Evolutionary conservation across 495 filamentous ascomycete genomes (phyloP).

Genomic region (Penicillium cosmopolitanum): DNA sequence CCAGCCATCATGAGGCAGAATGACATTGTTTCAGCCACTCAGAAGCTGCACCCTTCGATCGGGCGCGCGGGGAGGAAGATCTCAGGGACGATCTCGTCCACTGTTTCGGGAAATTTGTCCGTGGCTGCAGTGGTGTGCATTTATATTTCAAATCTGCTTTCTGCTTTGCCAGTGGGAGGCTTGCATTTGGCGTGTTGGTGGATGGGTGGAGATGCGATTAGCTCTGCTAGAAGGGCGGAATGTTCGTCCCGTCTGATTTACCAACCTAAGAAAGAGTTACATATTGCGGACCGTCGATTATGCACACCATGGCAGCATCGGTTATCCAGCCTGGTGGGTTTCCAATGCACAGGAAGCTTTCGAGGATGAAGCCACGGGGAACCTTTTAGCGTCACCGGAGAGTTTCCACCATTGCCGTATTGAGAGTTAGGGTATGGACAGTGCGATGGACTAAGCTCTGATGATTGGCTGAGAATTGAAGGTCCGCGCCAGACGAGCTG

Average conservation of each 20-base stretch:
- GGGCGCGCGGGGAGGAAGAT: slow-evolving; percentile 15
- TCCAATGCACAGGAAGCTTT: slow-evolving; percentile 20
- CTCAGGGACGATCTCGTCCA: slow-evolving; percentile 26
- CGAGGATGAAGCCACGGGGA: slow-evolving; percentile 24
- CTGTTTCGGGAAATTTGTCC: slow-evolving; percentile 34
- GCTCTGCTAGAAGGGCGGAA: slow-evolving; percentile 2
- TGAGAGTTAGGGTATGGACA: slow-evolving; percentile 9
- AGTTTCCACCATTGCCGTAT: slow-evolving; percentile 19
- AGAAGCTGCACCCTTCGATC: slow-evolving; percentile 19
- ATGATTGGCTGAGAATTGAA: slow-evolving; percentile 24
- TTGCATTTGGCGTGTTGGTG: background rate
- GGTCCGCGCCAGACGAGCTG: slow-evolving; percentile 17
- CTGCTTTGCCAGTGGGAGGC: slow-evolving; percentile 11
- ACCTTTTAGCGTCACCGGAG: slow-evolving; percentile 20
- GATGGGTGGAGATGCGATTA: slow-evolving; percentile 3
- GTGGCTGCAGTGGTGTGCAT: slow-evolving; percentile 27
- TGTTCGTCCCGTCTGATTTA: background rate
- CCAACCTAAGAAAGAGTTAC: background rate
- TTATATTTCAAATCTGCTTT: slow-evolving; percentile 8
- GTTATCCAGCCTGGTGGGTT: slow-evolving; percentile 21
- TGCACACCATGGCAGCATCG: slow-evolving; percentile 15
- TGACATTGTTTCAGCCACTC: slow-evolving; percentile 26
- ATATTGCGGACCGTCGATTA: slow-evolving; percentile 3
- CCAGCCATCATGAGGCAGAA: slow-evolving; percentile 11
- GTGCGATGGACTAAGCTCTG: background rate